Evolutionary conservation across 148 eudicot genomes (phyloP).

Genomic region (Diospyros lotus): DNA sequence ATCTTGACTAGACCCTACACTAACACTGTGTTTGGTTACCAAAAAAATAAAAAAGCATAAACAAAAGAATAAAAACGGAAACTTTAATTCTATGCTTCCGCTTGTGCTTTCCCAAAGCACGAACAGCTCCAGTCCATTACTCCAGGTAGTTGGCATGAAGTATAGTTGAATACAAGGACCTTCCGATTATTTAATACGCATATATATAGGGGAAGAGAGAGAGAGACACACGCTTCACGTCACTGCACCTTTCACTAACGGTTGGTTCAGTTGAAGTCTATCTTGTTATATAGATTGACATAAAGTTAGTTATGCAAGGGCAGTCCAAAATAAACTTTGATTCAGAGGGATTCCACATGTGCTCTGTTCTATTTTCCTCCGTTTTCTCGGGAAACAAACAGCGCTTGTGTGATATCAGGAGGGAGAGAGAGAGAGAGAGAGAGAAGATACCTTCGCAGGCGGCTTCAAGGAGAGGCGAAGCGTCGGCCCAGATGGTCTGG

Average conservation of each 20-base stretch:
- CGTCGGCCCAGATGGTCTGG: constrained; percentile 74
- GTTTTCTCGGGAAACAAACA: constrained; percentile 9
- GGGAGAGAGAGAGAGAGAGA: not conserved
- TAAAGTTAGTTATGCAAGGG: not conserved
- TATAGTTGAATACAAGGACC: not conserved
- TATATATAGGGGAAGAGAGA: no score
- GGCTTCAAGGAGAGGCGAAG: constrained; percentile 50
- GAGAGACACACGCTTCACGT: no score
- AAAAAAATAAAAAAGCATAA: not conserved
- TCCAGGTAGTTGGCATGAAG: not conserved
- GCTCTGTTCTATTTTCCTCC: not conserved
- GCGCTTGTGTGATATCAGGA: not conserved
- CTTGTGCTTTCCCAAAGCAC: not conserved
- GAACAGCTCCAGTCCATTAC: not conserved
- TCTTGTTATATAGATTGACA: no score
- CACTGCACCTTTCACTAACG: no score
- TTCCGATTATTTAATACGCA: no score
- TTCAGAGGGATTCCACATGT: not conserved
- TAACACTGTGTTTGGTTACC: not conserved
- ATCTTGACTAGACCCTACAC: constrained; percentile 1
- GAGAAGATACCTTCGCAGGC: constrained; percentile 57
- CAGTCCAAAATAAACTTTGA: not conserved
- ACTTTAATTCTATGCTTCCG: not conserved
- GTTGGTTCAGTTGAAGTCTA: no score
- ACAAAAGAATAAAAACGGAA: not conserved